These are phyloP conservation scores for Coniochaeta ligniaria DNA, from an alignment of 2,329 filamentous ascomycete species.

Conservation along the genomic window DNA sequence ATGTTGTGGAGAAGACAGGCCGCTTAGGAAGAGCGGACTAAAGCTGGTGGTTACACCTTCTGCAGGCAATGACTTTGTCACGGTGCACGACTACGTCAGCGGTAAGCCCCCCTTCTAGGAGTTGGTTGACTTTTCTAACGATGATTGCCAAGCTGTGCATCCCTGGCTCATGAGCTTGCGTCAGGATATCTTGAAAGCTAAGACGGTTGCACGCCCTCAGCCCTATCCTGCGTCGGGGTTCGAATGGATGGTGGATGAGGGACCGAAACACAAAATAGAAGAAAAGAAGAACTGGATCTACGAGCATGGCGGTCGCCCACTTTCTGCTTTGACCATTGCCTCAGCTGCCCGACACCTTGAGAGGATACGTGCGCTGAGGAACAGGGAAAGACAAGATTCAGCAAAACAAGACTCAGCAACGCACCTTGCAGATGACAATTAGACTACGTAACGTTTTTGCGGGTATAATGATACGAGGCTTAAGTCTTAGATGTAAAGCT, in stretches of 20 bases:
- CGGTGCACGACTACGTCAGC: constrained; percentile 16
- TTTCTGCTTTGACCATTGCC: not conserved
- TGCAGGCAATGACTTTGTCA: constrained; percentile 14
- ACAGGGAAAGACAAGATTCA: not conserved
- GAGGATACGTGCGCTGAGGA: not conserved
- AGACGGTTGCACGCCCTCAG: constrained; percentile 5
- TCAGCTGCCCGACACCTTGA: not conserved
- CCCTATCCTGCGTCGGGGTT: constrained; percentile 3
- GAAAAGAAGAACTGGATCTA: constrained; percentile 7
- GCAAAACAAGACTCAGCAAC: not conserved
- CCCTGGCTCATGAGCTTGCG: constrained; percentile 16
- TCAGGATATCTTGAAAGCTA: constrained; percentile 12
- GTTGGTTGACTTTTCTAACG: constrained; percentile 3
- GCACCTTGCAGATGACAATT: not conserved
- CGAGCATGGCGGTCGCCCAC: not conserved
- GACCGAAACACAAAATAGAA: constrained; percentile 4
- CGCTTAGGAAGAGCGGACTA: constrained; percentile 10
- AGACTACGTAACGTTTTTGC: too few species aligned
- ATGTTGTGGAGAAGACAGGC: constrained; percentile 17
- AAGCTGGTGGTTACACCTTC: constrained; percentile 15
- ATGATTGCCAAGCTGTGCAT: constrained; percentile 14
- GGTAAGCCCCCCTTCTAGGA: constrained; percentile 7
- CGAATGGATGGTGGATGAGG: constrained; percentile 7
- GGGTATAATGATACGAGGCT: too few species aligned
- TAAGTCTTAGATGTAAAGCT: too few species aligned